Evolutionary conservation across 2,329 filamentous ascomycete genomes (phyloP), one percentile per base, ranked within the genome.

Genomic region (Monosporascus sp.): DNA sequence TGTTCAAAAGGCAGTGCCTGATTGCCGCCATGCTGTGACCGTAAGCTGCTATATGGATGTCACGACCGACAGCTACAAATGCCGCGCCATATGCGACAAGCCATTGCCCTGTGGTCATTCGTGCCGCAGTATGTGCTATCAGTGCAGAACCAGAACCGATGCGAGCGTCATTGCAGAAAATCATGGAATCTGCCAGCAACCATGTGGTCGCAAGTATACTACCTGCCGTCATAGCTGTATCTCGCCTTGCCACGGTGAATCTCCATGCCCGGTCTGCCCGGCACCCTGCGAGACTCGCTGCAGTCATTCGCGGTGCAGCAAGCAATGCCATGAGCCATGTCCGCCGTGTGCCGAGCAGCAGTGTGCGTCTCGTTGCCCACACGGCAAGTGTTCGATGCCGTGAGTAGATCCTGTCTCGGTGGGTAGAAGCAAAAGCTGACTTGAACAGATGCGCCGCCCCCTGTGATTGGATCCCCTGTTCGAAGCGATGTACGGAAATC

Each of bases 391-490:
- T 55, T 61, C 64, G 7, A 70, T 72, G 67, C 71, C 70, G 44
- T 53, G 55, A 56, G 57, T 52, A 37, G 4, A 37, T n/a, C 11
- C 15, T 24, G 20, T 35, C n/a, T 37, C n/a, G 5, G 20, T 22
- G 1, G 38, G 5, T 31, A 47, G 5, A 40, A 46, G 28, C 37
- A 37, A 17, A 46, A 22, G 22, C 41, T 55, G 20, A 51, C 18
- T 18, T 38, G 28, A 3, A 18, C 44, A 59, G 56, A 3, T 89
- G 87, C 56, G 83, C 84, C 0, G 86, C 80, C 0, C 86, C 87
- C 0, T 91, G 86, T 63, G 74, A 87, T 58, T 78, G 82, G 69
- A 62, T 88, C 0, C 87, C 87, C 1, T 91, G 86, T 63, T 79
- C 78, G 1, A 66, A 75, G 58, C 74, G 86, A 8, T 91, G 87